Percentiles rank a stretch among this genome's conserved stretches.
Conservation (phyloP, 805 yeast genomes). For the Wickerhamomyces chambardii region DNA sequence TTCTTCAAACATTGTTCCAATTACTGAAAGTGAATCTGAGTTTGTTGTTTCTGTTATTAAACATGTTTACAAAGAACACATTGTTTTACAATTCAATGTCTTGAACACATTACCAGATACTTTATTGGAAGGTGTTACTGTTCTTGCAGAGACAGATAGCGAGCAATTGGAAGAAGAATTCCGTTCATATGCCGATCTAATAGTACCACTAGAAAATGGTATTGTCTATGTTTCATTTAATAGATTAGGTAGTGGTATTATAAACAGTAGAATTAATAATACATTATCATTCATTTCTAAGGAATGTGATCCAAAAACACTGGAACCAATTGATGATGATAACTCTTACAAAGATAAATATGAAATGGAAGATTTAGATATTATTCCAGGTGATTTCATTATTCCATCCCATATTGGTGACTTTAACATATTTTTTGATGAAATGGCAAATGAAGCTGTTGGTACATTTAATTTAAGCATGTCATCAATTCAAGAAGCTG, state of each 20-base stretch:
- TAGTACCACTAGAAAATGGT: slow-evolving; percentile 65
- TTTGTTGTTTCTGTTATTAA: slow-evolving; percentile 79
- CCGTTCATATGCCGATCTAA: slow-evolving; percentile 61
- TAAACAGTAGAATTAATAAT: slow-evolving; percentile 48
- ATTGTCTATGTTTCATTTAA: slow-evolving; percentile 71
- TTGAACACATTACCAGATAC: slow-evolving; percentile 78
- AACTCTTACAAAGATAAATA: slow-evolving; percentile 95
- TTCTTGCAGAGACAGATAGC: slow-evolving; percentile 51
- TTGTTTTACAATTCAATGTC: slow-evolving; percentile 75
- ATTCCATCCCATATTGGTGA: slow-evolving; percentile 70
- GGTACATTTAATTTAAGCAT: slow-evolving; percentile 58
- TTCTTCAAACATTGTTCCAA: slow-evolving; percentile 52
- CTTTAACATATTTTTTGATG: slow-evolving; percentile 69
- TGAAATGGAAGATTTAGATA: slow-evolving; percentile 71
- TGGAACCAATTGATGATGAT: slow-evolving; percentile 53
- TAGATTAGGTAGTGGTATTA: slow-evolving; percentile 42
- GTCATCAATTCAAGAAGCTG: slow-evolving; percentile 44
- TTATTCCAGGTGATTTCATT: slow-evolving; percentile 76
- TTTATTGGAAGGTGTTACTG: slow-evolving; percentile 69
- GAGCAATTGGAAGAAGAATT: slow-evolving; percentile 52
- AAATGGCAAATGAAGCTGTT: slow-evolving; percentile 49
- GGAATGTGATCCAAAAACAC: slow-evolving; percentile 71
- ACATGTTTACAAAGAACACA: slow-evolving; percentile 68
- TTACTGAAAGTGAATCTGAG: slow-evolving; percentile 91
- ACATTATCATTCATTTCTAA: slow-evolving; percentile 65